Base-by-base conservation (phyloP, 768 basidiomycete genomes). In the Agrocybe chaxingu region DNA sequence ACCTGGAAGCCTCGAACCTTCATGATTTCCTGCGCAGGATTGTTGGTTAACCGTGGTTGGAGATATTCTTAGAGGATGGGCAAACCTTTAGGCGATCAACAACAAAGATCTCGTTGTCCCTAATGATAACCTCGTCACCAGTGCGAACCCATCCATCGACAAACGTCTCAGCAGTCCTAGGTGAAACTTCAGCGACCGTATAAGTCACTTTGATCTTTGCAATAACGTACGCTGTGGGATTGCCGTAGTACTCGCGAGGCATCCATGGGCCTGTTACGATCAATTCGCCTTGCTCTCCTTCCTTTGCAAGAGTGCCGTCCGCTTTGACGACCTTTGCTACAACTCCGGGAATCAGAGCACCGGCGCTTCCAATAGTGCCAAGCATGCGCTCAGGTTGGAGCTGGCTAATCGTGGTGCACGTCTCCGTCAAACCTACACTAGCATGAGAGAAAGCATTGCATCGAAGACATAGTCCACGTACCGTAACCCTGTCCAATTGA, bases 1-100 rank as follows among this genome's bases (percentile, higher is more conserved):
- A 87, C 84, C 62, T 82, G 74, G 54, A 73, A 77, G 3, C 76
- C 78, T 45, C 76, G 72, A 35, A 85, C 80, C 67, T 90, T 88
- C 66, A 88, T 73, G 48, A 87, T 80, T 72, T 89, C 86, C 85
- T 85, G 48, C 37, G 4, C 12, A 37, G 5, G 46, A 30, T 30
- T 29, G 36, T 33, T 6, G 37, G 50, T 40, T 24, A 31, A 4
- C 31, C 33, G n/a, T 32, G 44, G 36, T 32, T 29, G 38, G 36
- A 40, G 18, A 18, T 31, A 38, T 7, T 13, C 11, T 13, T 1
- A 42, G 18, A n/a, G 40, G 30, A 10, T 35, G 9, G 12, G 10
- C 54, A n/a, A 56, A 83, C 85, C 76, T 89, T 90, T 48, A 88
- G 63, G 19, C 88, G 80, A 62, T 90, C 88, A 9, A 90, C 79